Evolutionary conservation across 73 alveolate species (phyloP), one percentile per base, ranked within the genome.

Genomic region (Stentor coeruleus): DNA sequence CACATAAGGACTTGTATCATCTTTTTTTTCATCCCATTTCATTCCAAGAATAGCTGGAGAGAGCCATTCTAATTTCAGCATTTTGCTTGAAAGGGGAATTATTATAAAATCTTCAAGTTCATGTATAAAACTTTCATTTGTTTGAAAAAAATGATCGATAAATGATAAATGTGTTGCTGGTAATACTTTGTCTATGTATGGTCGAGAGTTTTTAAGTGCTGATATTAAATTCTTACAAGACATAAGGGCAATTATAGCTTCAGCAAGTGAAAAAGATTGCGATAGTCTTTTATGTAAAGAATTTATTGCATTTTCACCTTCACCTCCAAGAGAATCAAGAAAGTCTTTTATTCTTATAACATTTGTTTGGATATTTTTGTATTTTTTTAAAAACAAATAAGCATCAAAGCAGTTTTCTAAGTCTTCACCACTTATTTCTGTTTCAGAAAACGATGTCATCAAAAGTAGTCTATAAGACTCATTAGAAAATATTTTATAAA

Each of bases 1-100:
- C n/a, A 66, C 37, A 66, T 28, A 66, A 0, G 36, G 41, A 66
- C 15, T 26, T 20, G 1, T 66, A 28, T 66, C 79, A 1, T 20
- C 33, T 66, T 66, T 66, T 11, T 26, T 20, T 66, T 66, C 79
- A 26, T 66, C 79, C 37, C 79, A 66, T 33, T 33, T 66, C n/a
- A 33, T 26, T 40, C 79, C 79, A 14, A 40, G n/a, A 66, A 66
- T 31, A 20, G 37, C 14, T 0, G 40, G n/a, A 20, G n/a, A 20
- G 33, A 66, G 79, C 79, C 79, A 66, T 20, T 66, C 79, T 28
- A 31, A 40, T 31, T 33, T 33, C n/a, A 66, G n/a, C 1, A 33
- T 20, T 33, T 31, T 66, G n/a, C 40, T 20, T 1, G 33, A 20
- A 20, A 20, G 36, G 15, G 41, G n/a, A 20, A 11, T 15, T 15